These are phyloP conservation scores for Trichocladium uniseriatum DNA, from an alignment of 495 filamentous ascomycete genomes.

Conservation along the genomic window DNA sequence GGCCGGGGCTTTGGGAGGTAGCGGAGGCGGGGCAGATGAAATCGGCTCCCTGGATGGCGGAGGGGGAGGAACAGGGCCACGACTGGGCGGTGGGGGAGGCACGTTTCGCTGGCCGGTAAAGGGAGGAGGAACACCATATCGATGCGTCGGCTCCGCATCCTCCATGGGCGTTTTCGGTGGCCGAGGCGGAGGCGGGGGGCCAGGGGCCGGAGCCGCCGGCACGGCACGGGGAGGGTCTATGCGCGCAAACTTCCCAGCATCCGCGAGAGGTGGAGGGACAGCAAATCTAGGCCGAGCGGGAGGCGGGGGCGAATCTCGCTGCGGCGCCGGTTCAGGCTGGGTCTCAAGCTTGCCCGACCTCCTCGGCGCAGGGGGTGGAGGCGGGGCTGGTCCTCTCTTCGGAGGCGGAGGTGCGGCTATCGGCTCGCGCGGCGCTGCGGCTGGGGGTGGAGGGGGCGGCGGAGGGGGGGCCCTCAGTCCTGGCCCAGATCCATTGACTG, in stretches of 20 bases:
- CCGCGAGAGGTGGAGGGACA: constrained; percentile 75
- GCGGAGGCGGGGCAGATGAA: constrained; percentile 45
- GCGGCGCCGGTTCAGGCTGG: constrained; percentile 45
- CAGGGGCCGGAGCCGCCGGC: constrained; percentile 51
- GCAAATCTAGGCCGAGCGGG: constrained; percentile 55
- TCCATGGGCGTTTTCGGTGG: constrained; percentile 82
- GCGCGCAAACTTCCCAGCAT: constrained; percentile 69
- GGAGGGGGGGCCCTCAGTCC: constrained; percentile 48
- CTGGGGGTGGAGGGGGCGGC: constrained; percentile 50
- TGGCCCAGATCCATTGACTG: constrained; percentile 21
- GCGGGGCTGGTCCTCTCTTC: constrained; percentile 65
- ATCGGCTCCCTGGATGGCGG: constrained; percentile 49
- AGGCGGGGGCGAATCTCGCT: constrained; percentile 47
- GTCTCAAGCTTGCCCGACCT: constrained; percentile 43
- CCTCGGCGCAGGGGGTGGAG: constrained; percentile 70
- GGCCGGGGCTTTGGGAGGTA: constrained; percentile 62
- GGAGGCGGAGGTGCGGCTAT: constrained; percentile 42
- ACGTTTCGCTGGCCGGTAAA: constrained; percentile 61
- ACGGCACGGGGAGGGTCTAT: constrained; percentile 50
- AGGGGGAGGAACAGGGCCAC: constrained; percentile 55
- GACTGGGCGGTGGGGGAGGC: constrained; percentile 68
- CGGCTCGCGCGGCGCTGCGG: constrained; percentile 27
- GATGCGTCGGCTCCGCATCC: constrained; percentile 41
- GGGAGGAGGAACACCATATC: constrained; percentile 72
- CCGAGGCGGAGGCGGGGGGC: constrained; percentile 75